Evolutionary conservation across 1,284 basidiomycete genomes (phyloP), one percentile per base, ranked within the genome.

Genomic region (Erythrobasidium hasegawianum): DNA sequence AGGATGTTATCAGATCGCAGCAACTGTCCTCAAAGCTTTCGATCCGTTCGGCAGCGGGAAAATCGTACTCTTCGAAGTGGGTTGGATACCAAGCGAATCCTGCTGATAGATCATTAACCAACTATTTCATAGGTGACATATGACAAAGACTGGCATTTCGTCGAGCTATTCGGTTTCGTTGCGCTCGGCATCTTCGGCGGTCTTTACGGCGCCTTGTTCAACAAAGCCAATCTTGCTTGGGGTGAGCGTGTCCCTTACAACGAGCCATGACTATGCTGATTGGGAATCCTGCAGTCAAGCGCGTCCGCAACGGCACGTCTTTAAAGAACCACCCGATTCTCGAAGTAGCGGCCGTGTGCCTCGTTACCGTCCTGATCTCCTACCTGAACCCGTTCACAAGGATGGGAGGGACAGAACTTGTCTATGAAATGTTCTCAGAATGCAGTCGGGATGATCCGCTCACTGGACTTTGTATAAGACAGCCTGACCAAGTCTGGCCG

Each of bases 401-500:
- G 33, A 93, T 97, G 87, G 88, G 92, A 52, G 94, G 94, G 1
- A 94, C 94, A 10, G 93, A 97, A 76, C 86, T 97, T 16, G 89
- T 98, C 49, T 76, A 73, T 26, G 79, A 81, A 27, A 72, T 78
- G 18, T 77, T 78, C 66, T 61, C 61, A 8, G 69, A 65, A 27
- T 64, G 66, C 38, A 26, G 50, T 20, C 59, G 60, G 47, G 58
- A 64, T 26, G 58, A 45, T 45, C 14, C 16, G n/a, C 18, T 58
- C 16, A 54, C 3, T 27, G 41, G 43, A 1, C 52, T 55, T 22
- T 67, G 80, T 20, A 77, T 80, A 0, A 83, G 82, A 59, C 72
- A 77, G 2, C 82, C 84, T 70, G 81, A 80, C 10, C 82, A 87
- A 62, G 84, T 81, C 2, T 85, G 86, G 0, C 56, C 64, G 2